Evolutionary conservation across 176 grass and related monocot species (phyloP), one percentile per base, ranked within the genome.

Genomic region (Melocanna baccifera): DNA sequence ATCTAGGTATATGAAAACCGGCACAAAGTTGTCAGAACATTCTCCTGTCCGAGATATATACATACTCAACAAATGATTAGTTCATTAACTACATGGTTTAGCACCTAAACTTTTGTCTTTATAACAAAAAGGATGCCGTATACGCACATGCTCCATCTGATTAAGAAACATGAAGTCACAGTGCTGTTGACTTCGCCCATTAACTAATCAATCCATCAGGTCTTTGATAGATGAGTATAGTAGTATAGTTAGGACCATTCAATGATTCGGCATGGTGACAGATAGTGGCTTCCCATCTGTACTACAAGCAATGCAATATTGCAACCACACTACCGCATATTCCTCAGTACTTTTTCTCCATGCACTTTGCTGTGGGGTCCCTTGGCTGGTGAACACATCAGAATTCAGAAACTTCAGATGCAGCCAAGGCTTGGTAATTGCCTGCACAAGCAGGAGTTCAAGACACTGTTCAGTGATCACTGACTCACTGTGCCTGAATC

Each of bases 181-280:
- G 20, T 82, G 70, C 42, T 59, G 39, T 62, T 57, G 78, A 65
- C 23, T 23, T 0, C 26, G 34, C 9, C 36, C 46, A 56, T 65
- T 39, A 66, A 48, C 14, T 40, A 78, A 83, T 72, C 69, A 57
- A 18, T 13, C 4, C 3, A 29, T 47, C 10, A 78, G 57, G 12
- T 59, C 36, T 18, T 82, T 40, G 36, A 61, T 55, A 65, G 55
- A 56, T n/a, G n/a, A 50, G 62, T 48, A 37, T 13, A 47, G 50
- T 19, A 19, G 50, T 18, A 53, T 53, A 47, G 45, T 47, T 13
- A 68, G 77, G 56, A 57, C 57, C 72, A 58, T 47, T 75, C 55
- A 82, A 83, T 90, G 63, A 86, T 86, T 48, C 11, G 36, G 85
- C 77, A 45, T 30, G 23, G 29, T 66, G 69, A 25, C 46, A 59